Base-by-base conservation (phyloP, 106 monocot genomes). In the Ottelia alismoides region DNA sequence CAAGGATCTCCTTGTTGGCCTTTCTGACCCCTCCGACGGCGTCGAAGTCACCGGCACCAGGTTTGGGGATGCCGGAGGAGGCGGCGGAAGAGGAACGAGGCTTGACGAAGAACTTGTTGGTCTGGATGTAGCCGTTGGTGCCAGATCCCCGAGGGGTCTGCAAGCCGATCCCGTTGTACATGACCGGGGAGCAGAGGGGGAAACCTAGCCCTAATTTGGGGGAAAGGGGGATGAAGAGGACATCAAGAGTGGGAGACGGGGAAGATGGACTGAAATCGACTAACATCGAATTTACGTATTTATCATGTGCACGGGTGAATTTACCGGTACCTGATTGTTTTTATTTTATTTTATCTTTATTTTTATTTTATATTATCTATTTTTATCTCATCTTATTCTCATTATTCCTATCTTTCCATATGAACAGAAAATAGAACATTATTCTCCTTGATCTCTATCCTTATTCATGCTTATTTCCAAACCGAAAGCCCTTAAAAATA, bases 131-230 rank as follows among this genome's bases (percentile, higher is more conserved):
- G 27, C 96, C 96, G 25, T 96, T 88, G 50, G 96, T 96, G 11
- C 96, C 96, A 20, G 96, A 96, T 1, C 96, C 96, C 40, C 96
- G 58, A 0, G 88, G 68, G 27, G 96, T 96, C 69, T 82, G 88
- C 14, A 96, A 72, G 4, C 96, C 96, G 69, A 96, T 96, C 11
- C 88, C 96, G 85, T 96, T 96, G 64, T 96, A 96, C 96, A 96
- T 96, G 46, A 16, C 5, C 23, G 35, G 40, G 11, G 28, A 20
- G 16, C 11, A 27, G 28, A 2, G 49, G 26, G 1, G 31, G 17
- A 31, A 30, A 20, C 61, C 61, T 49, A 61, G 31, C 24, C 56
- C 46, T 55, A 31, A 23, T 23, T 45, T 45, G 21, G 46, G 11
- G 1, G 57, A 3, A 7, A 21, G 16, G 16, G 22, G 27, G 45